These are phyloP conservation scores for Penicillium concentricum DNA, from an alignment of 2,329 filamentous ascomycete species.

Conservation along the genomic window DNA sequence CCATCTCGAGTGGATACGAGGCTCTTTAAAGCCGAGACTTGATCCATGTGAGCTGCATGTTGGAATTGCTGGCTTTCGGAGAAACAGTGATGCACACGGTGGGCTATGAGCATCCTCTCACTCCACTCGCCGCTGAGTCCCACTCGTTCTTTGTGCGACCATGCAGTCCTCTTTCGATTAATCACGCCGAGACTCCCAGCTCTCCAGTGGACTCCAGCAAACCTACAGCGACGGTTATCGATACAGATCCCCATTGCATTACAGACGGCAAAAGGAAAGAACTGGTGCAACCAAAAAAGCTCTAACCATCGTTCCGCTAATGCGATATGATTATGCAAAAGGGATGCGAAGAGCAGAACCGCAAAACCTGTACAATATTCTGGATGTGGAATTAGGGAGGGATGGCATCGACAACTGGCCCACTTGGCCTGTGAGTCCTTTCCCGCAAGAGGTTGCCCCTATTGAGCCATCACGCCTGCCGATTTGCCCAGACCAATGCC, in stretches of 20 bases:
- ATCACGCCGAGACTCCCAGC: not conserved
- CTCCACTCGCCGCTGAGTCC: not conserved
- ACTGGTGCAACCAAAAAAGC: conserved; percentile 6
- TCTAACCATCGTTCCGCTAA: conserved; percentile 21
- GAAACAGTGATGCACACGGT: not conserved
- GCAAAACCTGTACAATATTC: conserved; percentile 4
- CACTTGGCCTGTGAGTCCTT: not conserved
- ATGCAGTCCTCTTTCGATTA: not conserved
- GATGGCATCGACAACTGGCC: not conserved
- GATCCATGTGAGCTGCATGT: not conserved
- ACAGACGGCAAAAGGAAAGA: not conserved
- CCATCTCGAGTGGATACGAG: not conserved
- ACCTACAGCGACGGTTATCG: not conserved
- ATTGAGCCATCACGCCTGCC: not conserved
- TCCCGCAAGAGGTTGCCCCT: not conserved
- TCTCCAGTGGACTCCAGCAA: not conserved
- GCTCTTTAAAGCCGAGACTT: not conserved
- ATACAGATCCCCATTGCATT: not conserved
- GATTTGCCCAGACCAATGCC: not conserved
- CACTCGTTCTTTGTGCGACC: not conserved
- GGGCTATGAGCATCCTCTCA: not conserved
- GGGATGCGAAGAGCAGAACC: conserved; percentile 9
- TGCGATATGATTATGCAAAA: conserved; percentile 14
- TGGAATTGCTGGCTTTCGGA: not conserved
- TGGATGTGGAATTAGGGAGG: not conserved